Conservation (phyloP, 2,329 filamentous ascomycete genomes). For the Dactylellina drechsleri region DNA sequence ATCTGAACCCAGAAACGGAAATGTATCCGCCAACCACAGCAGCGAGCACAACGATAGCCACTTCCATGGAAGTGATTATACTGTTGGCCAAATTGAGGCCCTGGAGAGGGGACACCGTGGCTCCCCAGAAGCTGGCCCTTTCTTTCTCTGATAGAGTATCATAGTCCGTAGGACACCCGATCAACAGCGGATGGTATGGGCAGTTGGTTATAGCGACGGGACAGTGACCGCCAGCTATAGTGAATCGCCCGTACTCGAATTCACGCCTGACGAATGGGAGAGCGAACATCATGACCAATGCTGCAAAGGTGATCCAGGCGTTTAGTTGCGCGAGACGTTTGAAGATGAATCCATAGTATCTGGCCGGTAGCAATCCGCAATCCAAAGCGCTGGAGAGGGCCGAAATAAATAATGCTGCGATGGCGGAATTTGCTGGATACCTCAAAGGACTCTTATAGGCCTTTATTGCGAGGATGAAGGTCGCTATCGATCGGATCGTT, state of each 20-base stretch:
- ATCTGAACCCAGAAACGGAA: slow-evolving; percentile 37
- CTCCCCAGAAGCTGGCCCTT: slow-evolving; percentile 27
- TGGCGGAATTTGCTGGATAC: slow-evolving; percentile 33
- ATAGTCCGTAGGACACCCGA: slow-evolving; percentile 32
- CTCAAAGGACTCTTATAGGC: slow-evolving; percentile 19
- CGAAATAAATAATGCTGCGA: slow-evolving; percentile 42
- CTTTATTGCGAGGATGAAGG: slow-evolving; percentile 45
- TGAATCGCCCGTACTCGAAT: slow-evolving; percentile 30
- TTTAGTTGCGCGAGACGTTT: slow-evolving; percentile 43
- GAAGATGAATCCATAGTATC: slow-evolving; percentile 25
- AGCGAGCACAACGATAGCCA: slow-evolving; percentile 30
- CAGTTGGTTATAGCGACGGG: slow-evolving; percentile 25
- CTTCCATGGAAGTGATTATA: slow-evolving; percentile 17
- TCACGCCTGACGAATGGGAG: slow-evolving; percentile 25
- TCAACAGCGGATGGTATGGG: slow-evolving; percentile 12
- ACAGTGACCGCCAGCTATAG: slow-evolving; percentile 25
- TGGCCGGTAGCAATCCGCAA: slow-evolving; percentile 24
- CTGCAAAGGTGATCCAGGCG: slow-evolving; percentile 27
- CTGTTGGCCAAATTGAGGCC: slow-evolving; percentile 25
- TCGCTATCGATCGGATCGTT: slow-evolving; percentile 41
- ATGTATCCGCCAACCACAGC: slow-evolving; percentile 41
- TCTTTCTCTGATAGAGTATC: background rate
- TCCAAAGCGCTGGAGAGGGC: slow-evolving; percentile 45
- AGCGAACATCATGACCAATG: slow-evolving; percentile 36
- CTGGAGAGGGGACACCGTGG: slow-evolving; percentile 3